Evolutionary conservation across 176 grass and related monocot species (phyloP).

Genomic region (Urochloa ruziziensis): DNA sequence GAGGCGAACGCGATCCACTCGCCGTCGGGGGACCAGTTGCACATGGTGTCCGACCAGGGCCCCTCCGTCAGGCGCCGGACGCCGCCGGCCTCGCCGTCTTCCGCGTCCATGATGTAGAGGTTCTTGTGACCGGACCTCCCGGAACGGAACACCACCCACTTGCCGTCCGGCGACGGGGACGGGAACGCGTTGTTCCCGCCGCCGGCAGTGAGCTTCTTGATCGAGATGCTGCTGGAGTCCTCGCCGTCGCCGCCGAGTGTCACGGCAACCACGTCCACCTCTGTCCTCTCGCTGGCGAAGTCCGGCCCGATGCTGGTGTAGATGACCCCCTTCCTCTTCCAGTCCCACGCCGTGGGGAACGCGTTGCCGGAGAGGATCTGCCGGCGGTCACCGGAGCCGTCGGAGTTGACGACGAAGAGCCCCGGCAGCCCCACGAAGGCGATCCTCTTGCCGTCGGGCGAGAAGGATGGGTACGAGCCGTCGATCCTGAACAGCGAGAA

Average conservation of each 20-base stretch:
- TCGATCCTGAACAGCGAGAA: constrained; percentile 89
- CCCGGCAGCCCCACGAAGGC: constrained; percentile 79
- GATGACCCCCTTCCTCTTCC: constrained; percentile 76
- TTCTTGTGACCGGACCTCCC: constrained; percentile 86
- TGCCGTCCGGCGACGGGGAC: constrained; percentile 84
- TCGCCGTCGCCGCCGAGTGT: constrained; percentile 29
- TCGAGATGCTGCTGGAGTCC: background rate
- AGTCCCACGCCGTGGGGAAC: constrained; percentile 82
- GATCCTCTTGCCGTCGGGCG: constrained; percentile 68
- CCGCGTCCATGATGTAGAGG: constrained; percentile 80
- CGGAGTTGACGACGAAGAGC: constrained; percentile 73
- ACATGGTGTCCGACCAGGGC: constrained; percentile 89
- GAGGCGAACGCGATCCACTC: constrained; percentile 97
- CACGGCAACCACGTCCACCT: constrained; percentile 77
- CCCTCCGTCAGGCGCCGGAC: constrained; percentile 68
- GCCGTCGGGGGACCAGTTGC: constrained; percentile 89
- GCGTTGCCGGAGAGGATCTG: constrained; percentile 66
- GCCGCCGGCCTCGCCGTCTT: constrained; percentile 60
- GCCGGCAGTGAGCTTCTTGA: constrained; percentile 62
- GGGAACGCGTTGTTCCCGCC: constrained; percentile 87
- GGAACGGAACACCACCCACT: constrained; percentile 85
- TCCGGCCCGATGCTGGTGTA: constrained; percentile 74
- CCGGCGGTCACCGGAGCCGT: constrained; percentile 51
- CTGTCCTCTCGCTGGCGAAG: constrained; percentile 61
- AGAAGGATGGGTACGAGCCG: constrained; percentile 85